A percentile compares a stretch with the other conserved stretches of the same genome.
phyloP scores from a whole-genome alignment of 2,329 filamentous ascomycete species.

The Talaromyces amestolkiae region DNA sequence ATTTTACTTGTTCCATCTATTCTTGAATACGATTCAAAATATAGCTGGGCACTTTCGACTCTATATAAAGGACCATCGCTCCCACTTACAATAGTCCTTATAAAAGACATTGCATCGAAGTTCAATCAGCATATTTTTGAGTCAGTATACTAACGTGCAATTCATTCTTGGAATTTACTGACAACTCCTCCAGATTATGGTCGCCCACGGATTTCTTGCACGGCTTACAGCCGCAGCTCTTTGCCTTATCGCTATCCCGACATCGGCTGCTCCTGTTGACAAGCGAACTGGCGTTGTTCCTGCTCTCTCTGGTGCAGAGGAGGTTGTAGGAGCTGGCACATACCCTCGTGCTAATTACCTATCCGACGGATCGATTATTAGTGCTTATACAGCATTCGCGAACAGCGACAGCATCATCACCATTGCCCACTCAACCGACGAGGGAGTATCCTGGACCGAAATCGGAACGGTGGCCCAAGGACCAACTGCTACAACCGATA shows the following conservation, averaged over 20 bases:
- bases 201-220: constrained; percentile 9
- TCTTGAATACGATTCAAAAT: no score
- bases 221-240: constrained; percentile 13
- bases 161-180: background rate
- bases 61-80: background rate
- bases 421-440: constrained; percentile 10
- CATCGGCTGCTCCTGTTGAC: background rate
- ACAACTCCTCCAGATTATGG: background rate
- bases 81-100: background rate
- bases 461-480: constrained; percentile 9
- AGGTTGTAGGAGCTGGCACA: constrained; percentile 4
- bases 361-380: constrained; percentile 7
- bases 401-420: constrained; percentile 5
- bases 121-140: background rate
- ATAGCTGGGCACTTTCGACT: background rate
- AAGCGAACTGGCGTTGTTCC: background rate
- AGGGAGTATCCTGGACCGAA: constrained; percentile 7
- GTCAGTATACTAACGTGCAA: background rate
- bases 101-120: background rate
- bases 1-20: background rate
- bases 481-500: background rate
- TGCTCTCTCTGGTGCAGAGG: constrained; percentile 1
- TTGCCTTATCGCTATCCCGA: background rate
- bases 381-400: background rate
- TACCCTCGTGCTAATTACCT: constrained; percentile 15